A percentile compares a stretch with the other conserved stretches of the same genome.
phyloP scores from a whole-genome alignment of 768 basidiomycete genomes.

The Epithele typhae region DNA sequence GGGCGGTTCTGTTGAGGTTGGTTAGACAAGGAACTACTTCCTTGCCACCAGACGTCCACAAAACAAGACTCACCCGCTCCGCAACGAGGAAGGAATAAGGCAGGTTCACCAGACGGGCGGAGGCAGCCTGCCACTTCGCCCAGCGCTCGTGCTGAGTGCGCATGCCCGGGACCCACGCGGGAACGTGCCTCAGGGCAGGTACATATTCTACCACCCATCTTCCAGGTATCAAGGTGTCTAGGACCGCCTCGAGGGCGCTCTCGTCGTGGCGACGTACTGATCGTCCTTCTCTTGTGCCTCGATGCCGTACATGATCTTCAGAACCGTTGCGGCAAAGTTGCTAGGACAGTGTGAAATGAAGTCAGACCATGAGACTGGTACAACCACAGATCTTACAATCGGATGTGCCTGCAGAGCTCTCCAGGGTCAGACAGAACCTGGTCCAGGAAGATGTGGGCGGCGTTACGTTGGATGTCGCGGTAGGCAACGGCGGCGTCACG shows the following conservation, averaged over 20 bases:
- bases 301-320: slow-evolving; percentile 26
- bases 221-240: slow-evolving; percentile 15
- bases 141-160: slow-evolving; percentile 7
- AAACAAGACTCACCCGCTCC: neutral
- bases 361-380: neutral
- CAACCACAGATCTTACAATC: neutral
- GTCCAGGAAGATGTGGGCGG: neutral
- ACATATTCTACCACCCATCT: slow-evolving; percentile 25
- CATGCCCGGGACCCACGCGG: slow-evolving; percentile 22
- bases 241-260: slow-evolving; percentile 22
- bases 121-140: slow-evolving; percentile 1
- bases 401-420: neutral
- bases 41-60: neutral
- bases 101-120: neutral
- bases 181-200: slow-evolving; percentile 20
- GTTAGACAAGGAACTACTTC: neutral
- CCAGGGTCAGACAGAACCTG: neutral
- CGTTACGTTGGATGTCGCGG: neutral
- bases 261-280: slow-evolving; percentile 20
- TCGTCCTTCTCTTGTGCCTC: slow-evolving; percentile 20
- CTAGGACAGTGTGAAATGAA: neutral
- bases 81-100: neutral
- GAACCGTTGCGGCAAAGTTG: slow-evolving; percentile 1
- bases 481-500: neutral
- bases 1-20: neutral